These are phyloP conservation scores for Picochlorum costavermella DNA, from an alignment of 139 green algal genomes.

Conservation along the genomic window DNA sequence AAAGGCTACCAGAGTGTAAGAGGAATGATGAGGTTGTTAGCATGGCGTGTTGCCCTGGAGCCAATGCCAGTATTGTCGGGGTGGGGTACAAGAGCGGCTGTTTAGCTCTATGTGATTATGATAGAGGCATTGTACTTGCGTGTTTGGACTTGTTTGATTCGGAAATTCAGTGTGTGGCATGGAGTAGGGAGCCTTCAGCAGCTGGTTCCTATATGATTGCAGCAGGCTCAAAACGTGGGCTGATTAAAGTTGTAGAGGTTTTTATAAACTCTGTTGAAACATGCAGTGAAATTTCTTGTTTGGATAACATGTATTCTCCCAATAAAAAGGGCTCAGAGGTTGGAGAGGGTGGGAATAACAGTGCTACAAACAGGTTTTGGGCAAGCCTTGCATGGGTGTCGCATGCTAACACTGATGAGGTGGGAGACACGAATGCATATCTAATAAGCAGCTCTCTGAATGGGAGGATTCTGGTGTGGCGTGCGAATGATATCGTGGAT, in stretches of 20 bases:
- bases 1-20: conserved; percentile 7
- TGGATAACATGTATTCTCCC: no score
- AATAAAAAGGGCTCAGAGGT: no score
- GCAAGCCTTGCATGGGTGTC: neutral
- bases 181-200: no score
- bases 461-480: neutral
- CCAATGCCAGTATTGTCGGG: neutral
- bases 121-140: no score
- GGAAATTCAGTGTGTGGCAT: no score
- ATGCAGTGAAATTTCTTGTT: no score
- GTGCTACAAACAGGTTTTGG: conserved; percentile 1
- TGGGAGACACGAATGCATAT: neutral
- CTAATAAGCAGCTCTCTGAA: neutral
- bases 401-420: neutral
- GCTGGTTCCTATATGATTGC: no score
- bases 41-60: conserved; percentile 1
- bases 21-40: neutral
- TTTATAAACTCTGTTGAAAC: no score
- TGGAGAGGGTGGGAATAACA: neutral
- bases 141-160: no score
- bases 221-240: no score
- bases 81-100: neutral
- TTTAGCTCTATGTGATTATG: neutral
- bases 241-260: no score
- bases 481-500: neutral